Base-by-base conservation (phyloP, 208 protist genomes). In the Leishmania arabica region DNA sequence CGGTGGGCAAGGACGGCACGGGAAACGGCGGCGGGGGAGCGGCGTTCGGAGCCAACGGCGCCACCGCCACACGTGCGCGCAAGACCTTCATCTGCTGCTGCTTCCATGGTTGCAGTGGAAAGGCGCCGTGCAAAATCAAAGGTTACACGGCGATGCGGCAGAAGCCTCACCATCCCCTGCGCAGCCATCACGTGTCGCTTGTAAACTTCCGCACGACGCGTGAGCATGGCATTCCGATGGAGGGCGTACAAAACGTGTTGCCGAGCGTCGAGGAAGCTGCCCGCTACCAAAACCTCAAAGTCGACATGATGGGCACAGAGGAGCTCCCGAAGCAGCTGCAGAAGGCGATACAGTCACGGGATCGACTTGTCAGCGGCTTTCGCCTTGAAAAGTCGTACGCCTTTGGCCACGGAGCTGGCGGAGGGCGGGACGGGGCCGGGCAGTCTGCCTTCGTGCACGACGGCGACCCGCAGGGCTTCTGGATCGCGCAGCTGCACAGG, bases 181-280 rank as follows among this genome's bases (percentile, higher is more conserved):
- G 80, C 72, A 87, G 82, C 45, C 91, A 93, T 77, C 87, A 95
- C 83, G 85, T 90, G 54, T 84, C 89, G 8, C 74, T 94, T 3
- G 86, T 89, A 8, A 86, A 82, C 34, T 94, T 94, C 65, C 73
- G 49, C 40, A 94, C 88, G n/a, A 81, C 70, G 53, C 77, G 79
- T 19, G 75, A 84, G 77, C 64, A 17, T 24, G 9, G 15, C 51
- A 84, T 73, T 37, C 13, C 40, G 68, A 40, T 24, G 49, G 47
- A 56, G 76, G 56, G 58, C 71, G 34, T 40, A 24, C 53, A 21
- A 17, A 80, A 74, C 66, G 49, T 40, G 27, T 47, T 86, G 72
- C 82, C 73, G 3, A 82, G 71, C 3, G 78, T 82, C 53, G 78
- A 86, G 53, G 72, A 82, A 65, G 74, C 78, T n/a, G 72, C 78